These are phyloP conservation scores for Trichoderma erinaceum DNA, from an alignment of 495 filamentous ascomycete genomes.

Conservation along the genomic window DNA sequence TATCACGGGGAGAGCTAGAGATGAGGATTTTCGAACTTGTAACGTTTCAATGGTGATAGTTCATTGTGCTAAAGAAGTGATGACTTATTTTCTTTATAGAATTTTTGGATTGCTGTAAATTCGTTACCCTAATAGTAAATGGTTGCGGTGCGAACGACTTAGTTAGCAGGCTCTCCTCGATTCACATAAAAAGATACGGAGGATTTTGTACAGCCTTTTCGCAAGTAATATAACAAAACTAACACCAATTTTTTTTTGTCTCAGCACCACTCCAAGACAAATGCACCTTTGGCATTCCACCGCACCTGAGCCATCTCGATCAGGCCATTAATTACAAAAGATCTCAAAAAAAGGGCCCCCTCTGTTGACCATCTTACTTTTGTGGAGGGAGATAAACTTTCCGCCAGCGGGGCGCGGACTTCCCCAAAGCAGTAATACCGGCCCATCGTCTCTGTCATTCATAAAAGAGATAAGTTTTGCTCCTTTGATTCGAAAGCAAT, in stretches of 20 bases:
- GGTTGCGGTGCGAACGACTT: not conserved
- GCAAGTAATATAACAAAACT: not conserved
- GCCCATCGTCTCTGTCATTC: not conserved
- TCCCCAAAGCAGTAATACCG: slow-evolving; percentile 6
- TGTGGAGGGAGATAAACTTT: not conserved
- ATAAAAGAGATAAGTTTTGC: not conserved
- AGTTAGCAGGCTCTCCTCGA: not conserved
- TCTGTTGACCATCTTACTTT: not conserved
- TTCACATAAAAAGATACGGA: not conserved
- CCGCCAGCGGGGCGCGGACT: slow-evolving; percentile 4
- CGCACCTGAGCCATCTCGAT: not conserved
- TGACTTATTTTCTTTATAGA: not conserved
- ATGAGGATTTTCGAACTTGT: not conserved
- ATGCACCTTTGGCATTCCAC: not conserved
- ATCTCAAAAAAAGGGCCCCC: not conserved
- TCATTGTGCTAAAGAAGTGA: not conserved
- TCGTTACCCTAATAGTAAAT: not conserved
- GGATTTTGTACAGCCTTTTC: not conserved
- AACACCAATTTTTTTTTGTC: not conserved
- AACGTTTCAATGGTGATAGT: not conserved
- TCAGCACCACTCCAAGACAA: not conserved
- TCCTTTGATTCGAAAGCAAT: not conserved
- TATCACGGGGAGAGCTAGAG: not conserved
- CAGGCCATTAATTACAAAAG: not conserved
- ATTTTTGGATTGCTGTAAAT: not conserved